Percentiles rank a stretch among this genome's conserved stretches.
phyloP scores from a whole-genome alignment of 2,329 filamentous ascomycete genomes.

The Cladobotryum mycophilum region DNA sequence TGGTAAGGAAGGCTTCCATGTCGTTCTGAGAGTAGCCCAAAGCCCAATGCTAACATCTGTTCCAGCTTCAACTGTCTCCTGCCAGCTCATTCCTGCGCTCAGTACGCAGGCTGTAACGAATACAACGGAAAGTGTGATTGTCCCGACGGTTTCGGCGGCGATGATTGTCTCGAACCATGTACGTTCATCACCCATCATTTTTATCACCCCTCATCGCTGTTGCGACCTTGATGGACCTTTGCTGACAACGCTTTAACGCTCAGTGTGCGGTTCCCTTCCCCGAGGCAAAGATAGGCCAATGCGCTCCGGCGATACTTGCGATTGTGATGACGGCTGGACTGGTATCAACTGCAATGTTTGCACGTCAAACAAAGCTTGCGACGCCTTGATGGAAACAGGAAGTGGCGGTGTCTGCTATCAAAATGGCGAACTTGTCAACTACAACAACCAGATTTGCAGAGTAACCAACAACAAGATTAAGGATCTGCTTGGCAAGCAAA shows the following conservation, averaged over 20 bases:
- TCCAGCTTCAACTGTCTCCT: slow-evolving; percentile 94
- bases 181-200: slow-evolving; percentile 21
- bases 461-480: slow-evolving; percentile 95
- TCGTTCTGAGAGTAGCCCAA: neutral
- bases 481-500: slow-evolving; percentile 74
- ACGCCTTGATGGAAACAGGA: slow-evolving; percentile 76
- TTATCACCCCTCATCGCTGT: neutral
- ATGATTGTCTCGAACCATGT: slow-evolving; percentile 84
- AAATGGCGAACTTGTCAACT: slow-evolving; percentile 80
- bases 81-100: slow-evolving; percentile 82
- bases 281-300: slow-evolving; percentile 73
- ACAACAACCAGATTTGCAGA: slow-evolving; percentile 97
- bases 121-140: slow-evolving; percentile 91
- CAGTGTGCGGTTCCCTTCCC: slow-evolving; percentile 79
- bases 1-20: slow-evolving; percentile 44
- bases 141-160: slow-evolving; percentile 85
- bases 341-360: slow-evolving; percentile 99
- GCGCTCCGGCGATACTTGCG: slow-evolving; percentile 64
- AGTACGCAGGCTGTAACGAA: slow-evolving; percentile 83
- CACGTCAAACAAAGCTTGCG: slow-evolving; percentile 73
- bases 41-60: slow-evolving; percentile 12
- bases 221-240: neutral
- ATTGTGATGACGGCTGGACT: slow-evolving; percentile 88
- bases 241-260: neutral
- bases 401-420: slow-evolving; percentile 87